A percentile compares a stretch with the other conserved stretches of the same genome.
Evolutionary conservation across 1,284 basidiomycete genomes (phyloP).

Genomic region (Heterobasidion annosum): DNA sequence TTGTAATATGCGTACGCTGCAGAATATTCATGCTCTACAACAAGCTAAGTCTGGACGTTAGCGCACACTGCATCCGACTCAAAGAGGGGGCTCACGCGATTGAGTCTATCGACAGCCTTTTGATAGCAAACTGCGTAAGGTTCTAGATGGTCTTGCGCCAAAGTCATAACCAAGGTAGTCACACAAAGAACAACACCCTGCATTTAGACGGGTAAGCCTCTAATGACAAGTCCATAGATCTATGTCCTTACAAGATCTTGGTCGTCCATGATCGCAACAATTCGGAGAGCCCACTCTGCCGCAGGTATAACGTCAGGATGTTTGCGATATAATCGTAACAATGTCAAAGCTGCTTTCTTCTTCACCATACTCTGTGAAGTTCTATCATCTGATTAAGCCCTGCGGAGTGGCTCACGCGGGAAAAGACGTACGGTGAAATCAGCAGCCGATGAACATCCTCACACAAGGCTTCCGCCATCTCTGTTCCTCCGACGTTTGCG

Average conservation of each 20-base stretch:
- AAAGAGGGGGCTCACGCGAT: slow-evolving; percentile 50
- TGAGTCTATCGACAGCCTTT: slow-evolving; percentile 86
- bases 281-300: slow-evolving; percentile 91
- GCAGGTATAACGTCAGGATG: slow-evolving; percentile 92
- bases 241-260: slow-evolving; percentile 58
- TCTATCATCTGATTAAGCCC: slow-evolving; percentile 28
- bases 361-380: slow-evolving; percentile 95
- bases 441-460: slow-evolving; percentile 92
- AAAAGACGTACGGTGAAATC: slow-evolving; percentile 79
- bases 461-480: slow-evolving; percentile 94
- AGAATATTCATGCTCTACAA: slow-evolving; percentile 85
- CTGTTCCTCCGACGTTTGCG: slow-evolving; percentile 94
- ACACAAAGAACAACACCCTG: slow-evolving; percentile 94
- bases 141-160: slow-evolving; percentile 91
- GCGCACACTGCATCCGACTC: background rate
- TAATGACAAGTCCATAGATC: background rate
- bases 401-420: background rate
- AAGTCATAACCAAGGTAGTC: slow-evolving; percentile 87
- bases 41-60: slow-evolving; percentile 44
- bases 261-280: slow-evolving; percentile 94
- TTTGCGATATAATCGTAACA: slow-evolving; percentile 91
- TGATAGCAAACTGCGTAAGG: slow-evolving; percentile 89
- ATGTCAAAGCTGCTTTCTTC: slow-evolving; percentile 95
- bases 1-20: slow-evolving; percentile 95
- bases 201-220: background rate